Evolutionary conservation across 1,284 basidiomycete species (phyloP).

Genomic region (Abortiporus biennis): DNA sequence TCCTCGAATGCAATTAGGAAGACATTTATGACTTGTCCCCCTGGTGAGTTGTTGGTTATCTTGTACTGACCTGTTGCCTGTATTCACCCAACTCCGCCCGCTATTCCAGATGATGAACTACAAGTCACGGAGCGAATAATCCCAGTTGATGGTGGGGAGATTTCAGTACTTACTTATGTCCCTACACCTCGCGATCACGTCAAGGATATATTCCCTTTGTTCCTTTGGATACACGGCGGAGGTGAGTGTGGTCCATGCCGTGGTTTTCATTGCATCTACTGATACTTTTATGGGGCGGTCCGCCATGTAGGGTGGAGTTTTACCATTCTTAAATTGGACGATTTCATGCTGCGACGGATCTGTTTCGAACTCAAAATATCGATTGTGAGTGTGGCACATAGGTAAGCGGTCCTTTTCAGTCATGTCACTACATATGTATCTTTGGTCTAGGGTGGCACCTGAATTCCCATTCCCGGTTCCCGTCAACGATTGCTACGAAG

Average conservation of each 20-base stretch:
- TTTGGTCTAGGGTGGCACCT: conserved; percentile 31
- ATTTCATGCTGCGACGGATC: conserved; percentile 12
- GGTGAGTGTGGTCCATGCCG: no score
- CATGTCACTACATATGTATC: no score
- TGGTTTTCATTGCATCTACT: no score
- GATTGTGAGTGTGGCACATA: conserved; percentile 17
- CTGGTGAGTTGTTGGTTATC: no score
- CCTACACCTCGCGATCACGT: conserved; percentile 3
- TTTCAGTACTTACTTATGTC: conserved; percentile 2
- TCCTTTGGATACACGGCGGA: conserved; percentile 16
- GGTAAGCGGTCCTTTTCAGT: conserved; percentile 8
- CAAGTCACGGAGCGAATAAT: conserved; percentile 7
- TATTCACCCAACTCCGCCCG: no score
- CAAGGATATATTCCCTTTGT: conserved; percentile 9
- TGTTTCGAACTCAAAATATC: conserved; percentile 14
- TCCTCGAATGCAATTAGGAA: no score
- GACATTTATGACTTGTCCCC: no score
- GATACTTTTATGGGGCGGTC: no score
- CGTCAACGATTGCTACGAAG: conserved; percentile 29
- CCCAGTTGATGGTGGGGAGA: conserved; percentile 9
- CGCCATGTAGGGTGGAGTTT: conserved; percentile 12
- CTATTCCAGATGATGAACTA: no score
- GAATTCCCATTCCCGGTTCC: conserved; percentile 32
- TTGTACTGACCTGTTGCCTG: no score
- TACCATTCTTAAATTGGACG: conserved; percentile 13